Evolutionary conservation across 1,139 yeast species (phyloP).

Genomic region (Groenewaldozyma sp.): DNA sequence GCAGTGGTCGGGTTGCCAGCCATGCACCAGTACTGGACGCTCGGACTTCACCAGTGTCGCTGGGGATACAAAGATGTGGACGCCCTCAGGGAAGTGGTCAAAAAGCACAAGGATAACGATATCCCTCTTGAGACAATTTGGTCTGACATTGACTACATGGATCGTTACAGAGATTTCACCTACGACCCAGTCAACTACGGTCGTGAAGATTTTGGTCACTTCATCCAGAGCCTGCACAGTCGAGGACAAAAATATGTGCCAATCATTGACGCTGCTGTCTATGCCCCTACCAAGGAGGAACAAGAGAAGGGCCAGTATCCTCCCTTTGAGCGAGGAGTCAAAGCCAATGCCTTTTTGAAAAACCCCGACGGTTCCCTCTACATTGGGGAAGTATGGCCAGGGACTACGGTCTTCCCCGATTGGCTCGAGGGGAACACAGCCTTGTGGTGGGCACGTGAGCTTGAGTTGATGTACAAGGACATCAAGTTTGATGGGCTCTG

Average conservation of each 20-base stretch:
- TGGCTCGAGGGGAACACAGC: slow-evolving; percentile 25
- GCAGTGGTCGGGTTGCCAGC: slow-evolving; percentile 27
- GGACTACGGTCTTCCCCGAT: slow-evolving; percentile 32
- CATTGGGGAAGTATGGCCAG: slow-evolving; percentile 19
- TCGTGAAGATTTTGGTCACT: slow-evolving; percentile 18
- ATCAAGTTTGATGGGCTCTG: slow-evolving; percentile 31
- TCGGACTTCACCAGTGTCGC: slow-evolving; percentile 21
- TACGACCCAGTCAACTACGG: slow-evolving; percentile 27
- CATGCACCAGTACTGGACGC: slow-evolving; percentile 26
- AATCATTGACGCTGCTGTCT: slow-evolving; percentile 32
- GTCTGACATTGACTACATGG: slow-evolving; percentile 22
- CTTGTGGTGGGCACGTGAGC: slow-evolving; percentile 25
- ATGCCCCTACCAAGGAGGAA: slow-evolving; percentile 24
- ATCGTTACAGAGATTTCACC: slow-evolving; percentile 29
- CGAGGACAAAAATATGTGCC: slow-evolving; percentile 30
- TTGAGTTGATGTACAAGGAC: slow-evolving; percentile 22
- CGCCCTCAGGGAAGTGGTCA: slow-evolving; percentile 11
- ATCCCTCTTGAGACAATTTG: slow-evolving; percentile 18
- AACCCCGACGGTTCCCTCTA: slow-evolving; percentile 22
- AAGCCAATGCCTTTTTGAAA: slow-evolving; percentile 26
- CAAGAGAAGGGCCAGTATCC: slow-evolving; percentile 26
- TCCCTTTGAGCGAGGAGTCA: slow-evolving; percentile 26
- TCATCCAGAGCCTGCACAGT: slow-evolving; percentile 25
- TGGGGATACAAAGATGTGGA: slow-evolving; percentile 13
- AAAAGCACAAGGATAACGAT: slow-evolving; percentile 5